A percentile compares a stretch with the other conserved stretches of the same genome.
Conservation (phyloP, 2,329 filamentous ascomycete species). For the Trichoderma asperellum region DNA sequence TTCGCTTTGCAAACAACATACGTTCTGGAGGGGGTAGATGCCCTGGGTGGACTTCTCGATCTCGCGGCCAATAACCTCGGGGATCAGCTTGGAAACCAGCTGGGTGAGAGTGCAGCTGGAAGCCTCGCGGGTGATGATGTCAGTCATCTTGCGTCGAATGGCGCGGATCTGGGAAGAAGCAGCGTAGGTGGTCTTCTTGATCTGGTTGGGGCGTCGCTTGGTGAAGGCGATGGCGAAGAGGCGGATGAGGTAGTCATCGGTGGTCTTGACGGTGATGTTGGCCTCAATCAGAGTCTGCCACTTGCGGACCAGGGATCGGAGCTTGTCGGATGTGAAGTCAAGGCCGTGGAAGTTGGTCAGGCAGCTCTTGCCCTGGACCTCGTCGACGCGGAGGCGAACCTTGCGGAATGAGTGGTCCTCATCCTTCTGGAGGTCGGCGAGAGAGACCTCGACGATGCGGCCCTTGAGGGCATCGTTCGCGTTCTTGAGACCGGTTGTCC, state of each 20-base stretch:
- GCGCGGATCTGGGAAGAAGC: constrained; percentile 94
- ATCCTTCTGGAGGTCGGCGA: constrained; percentile 99
- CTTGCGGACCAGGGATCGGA: constrained; percentile 98
- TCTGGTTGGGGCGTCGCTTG: constrained; percentile 98
- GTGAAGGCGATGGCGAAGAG: constrained; percentile 99
- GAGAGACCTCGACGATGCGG: constrained; percentile 97
- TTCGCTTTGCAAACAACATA: constrained; percentile 52
- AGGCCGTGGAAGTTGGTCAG: constrained; percentile 99
- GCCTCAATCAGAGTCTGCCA: constrained; percentile 99
- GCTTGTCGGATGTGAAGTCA: constrained; percentile 99
- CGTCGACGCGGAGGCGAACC: constrained; percentile 97
- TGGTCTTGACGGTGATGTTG: constrained; percentile 99
- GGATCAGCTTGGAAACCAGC: constrained; percentile 98
- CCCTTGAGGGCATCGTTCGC: constrained; percentile 99
- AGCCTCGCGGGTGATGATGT: constrained; percentile 98
- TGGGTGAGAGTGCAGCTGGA: constrained; percentile 92
- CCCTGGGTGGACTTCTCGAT: constrained; percentile 99
- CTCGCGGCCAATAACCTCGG: constrained; percentile 98
- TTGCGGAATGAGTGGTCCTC: constrained; percentile 99
- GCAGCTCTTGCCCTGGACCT: constrained; percentile 99
- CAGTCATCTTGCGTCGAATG: constrained; percentile 99
- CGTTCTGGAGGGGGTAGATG: constrained; percentile 99
- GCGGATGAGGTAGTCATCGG: constrained; percentile 98
- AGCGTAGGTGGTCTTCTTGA: constrained; percentile 99
- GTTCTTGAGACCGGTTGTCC: constrained; percentile 99